Conservation (phyloP, 192 early-diverging fungal genomes). For the Backusella mclennaniae region DNA sequence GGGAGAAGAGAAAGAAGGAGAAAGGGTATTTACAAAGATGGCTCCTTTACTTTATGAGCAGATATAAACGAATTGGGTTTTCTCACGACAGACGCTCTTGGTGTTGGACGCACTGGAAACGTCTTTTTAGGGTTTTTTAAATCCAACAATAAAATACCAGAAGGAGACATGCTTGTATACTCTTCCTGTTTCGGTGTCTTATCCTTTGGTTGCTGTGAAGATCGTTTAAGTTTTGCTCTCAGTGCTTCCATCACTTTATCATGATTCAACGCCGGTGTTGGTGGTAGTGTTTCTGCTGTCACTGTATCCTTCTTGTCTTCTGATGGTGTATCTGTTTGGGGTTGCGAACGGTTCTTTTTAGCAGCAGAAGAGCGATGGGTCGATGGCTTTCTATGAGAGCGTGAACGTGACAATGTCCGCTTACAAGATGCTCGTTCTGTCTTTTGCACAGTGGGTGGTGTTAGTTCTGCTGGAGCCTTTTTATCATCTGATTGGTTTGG, state of each 20-base stretch:
- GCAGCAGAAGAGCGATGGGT: slow-evolving; percentile 7
- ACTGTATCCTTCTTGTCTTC: neutral
- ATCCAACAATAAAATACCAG: slow-evolving; percentile 26
- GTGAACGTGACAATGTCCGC: slow-evolving; percentile 4
- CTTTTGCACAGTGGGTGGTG: neutral
- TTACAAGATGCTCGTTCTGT: slow-evolving; percentile 10
- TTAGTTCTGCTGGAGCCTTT: slow-evolving; percentile 1
- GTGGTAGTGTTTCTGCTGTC: neutral
- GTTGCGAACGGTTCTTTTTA: slow-evolving; percentile 25
- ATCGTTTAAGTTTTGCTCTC: slow-evolving; percentile 31
- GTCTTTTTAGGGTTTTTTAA: slow-evolving; percentile 24
- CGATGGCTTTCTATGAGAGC: slow-evolving; percentile 1
- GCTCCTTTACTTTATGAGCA: slow-evolving; percentile 18
- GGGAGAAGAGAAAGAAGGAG: neutral
- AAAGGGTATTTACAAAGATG: slow-evolving; percentile 13
- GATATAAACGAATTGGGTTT: slow-evolving; percentile 17
- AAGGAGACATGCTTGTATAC: slow-evolving; percentile 20
- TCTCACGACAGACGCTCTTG: slow-evolving; percentile 11
- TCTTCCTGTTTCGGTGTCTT: neutral
- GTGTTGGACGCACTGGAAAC: slow-evolving; percentile 13
- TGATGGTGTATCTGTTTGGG: neutral
- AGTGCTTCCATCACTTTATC: slow-evolving; percentile 37
- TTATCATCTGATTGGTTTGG: slow-evolving; percentile 9
- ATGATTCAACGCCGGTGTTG: slow-evolving; percentile 20
- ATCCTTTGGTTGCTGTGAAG: slow-evolving; percentile 4